Evolutionary conservation across 176 grass and related monocot species (phyloP), one percentile per base, ranked within the genome.

Genomic region (Triticum turgidum): DNA sequence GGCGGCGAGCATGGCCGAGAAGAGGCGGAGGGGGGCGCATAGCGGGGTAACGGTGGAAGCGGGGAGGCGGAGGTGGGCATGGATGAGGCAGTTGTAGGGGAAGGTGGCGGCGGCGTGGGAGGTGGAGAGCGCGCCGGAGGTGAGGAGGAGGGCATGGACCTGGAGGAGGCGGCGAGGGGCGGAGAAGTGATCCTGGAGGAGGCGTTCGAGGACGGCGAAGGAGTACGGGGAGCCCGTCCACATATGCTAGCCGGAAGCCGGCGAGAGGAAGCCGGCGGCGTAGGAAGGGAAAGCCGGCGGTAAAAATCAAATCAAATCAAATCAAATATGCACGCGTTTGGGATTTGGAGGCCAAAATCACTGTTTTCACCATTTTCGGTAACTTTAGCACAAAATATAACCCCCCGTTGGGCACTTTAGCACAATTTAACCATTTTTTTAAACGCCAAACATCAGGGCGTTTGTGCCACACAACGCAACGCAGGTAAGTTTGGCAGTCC

Each of bases 131-230:
- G 59, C 89, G 80, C 87, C 95, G 25, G 95, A 88, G 83, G 89
- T 95, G 87, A 91, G 76, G 82, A 97, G 87, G 63, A 95, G 85
- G 73, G 95, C 82, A 69, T 98, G 95, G 85, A 95, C 69, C 90
- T 95, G 91, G 45, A 82, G 42, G 24, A 91, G 52, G 56, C 80
- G 82, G 62, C 11, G 80, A 30, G 85, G 88, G 52, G 86, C 78
- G 2, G 76, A 65, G 81, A 88, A 91, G 65, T 91, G 75, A 42
- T 81, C 35, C 32, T 51, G 69, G 38, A 97, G 92, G 24, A 93
- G 78, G 45, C 41, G 33, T 22, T 92, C 86, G 11, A 90, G 73
- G 15, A 12, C 7, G 41, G 79, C 79, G 65, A 65, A 90, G 27
- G 84, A 71, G 88, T 71, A 78, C 9, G 63, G 17, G 7, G 29